Percentiles rank a stretch among this genome's conserved stretches.
phyloP scores from a whole-genome alignment of 2,329 filamentous ascomycete genomes.

The Aspergillus sp. region DNA sequence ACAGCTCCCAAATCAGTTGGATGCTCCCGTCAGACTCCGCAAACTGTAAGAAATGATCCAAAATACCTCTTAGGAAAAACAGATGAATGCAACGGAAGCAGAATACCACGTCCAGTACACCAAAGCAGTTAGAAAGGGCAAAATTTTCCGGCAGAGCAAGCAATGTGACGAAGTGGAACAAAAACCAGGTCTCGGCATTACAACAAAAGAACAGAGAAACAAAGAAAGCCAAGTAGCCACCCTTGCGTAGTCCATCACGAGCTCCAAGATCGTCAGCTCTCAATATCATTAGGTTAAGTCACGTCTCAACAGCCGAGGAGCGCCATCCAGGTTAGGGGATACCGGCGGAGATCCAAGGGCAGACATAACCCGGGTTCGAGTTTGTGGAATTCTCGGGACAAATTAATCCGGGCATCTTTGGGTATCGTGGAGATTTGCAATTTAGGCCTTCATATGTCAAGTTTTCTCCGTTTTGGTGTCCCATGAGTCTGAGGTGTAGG shows the following conservation, averaged over 20 bases:
- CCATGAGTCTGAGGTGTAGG: constrained; percentile 10
- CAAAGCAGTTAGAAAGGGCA: constrained; percentile 13
- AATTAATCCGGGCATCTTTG: constrained; percentile 17
- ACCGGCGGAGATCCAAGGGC: not conserved
- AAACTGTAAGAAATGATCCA: constrained; percentile 24
- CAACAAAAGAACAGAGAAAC: constrained; percentile 8
- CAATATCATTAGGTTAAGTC: constrained; percentile 14
- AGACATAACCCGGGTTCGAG: constrained; percentile 11
- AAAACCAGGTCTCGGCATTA: constrained; percentile 15
- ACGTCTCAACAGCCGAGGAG: constrained; percentile 4
- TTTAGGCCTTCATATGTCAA: constrained; percentile 15
- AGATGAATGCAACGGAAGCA: constrained; percentile 15
- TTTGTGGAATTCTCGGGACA: constrained; percentile 16
- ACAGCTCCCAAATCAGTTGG: constrained; percentile 19
- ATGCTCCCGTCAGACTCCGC: constrained; percentile 23
- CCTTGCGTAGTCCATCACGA: constrained; percentile 26
- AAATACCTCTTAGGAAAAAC: constrained; percentile 21
- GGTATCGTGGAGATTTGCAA: constrained; percentile 9
- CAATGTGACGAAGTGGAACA: constrained; percentile 15
- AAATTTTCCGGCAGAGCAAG: constrained; percentile 10
- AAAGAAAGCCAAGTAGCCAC: constrained; percentile 25
- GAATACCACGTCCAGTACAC: constrained; percentile 18
- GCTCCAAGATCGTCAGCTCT: constrained; percentile 17
- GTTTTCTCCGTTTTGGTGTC: constrained; percentile 14
- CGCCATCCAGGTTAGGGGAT: constrained; percentile 8